Base-by-base conservation (phyloP, 1,284 basidiomycete species). In the Leucoagaricus sp. region DNA sequence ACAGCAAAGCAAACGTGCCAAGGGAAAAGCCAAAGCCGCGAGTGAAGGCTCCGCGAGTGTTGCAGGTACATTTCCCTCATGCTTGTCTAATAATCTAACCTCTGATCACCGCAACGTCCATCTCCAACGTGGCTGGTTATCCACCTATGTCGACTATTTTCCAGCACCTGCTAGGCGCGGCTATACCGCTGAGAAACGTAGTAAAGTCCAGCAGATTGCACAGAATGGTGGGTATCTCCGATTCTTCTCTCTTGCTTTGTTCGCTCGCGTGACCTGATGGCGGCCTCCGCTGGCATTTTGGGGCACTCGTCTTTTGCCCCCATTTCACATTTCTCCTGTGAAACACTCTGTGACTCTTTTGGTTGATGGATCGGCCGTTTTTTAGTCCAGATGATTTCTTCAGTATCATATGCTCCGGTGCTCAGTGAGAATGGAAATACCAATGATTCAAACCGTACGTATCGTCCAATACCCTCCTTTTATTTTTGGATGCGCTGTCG, bases 111-210 rank as follows among this genome's bases (percentile, higher is more conserved):
- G 26, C 29, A 33, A 33, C 25, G 31, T 31, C 29, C 34, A 21
- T 21, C 28, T 40, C 49, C 40, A 41, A 47, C 47, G 49, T 42
- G 31, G 33, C 60, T 57, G 34, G 15, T n/a, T n/a, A n/a, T n/a
- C 54, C 60, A 40, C 56, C 58, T 47, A 52, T 52, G 60, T 45
- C 50, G 51, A 53, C 47, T 42, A 49, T 48, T 63, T 52, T 61
- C 54, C 54, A 79, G 82, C 72, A 34, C 67, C 77, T 51, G 82
- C 84, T 36, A 84, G 84, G 69, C 80, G 86, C 61, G 85, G 84
- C 42, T 84, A 84, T 63, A 85, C 77, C 59, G 74, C 82, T 57
- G 87, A 84, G 75, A 89, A 87, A 69, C 84, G 86, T 59, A 83
- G 70, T 56, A 87, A 89, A 58, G 81, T 83, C 21, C 84, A 81